These are phyloP conservation scores for Hypholoma sublateritium DNA, from an alignment of 768 basidiomycete species.

Conservation along the genomic window DNA sequence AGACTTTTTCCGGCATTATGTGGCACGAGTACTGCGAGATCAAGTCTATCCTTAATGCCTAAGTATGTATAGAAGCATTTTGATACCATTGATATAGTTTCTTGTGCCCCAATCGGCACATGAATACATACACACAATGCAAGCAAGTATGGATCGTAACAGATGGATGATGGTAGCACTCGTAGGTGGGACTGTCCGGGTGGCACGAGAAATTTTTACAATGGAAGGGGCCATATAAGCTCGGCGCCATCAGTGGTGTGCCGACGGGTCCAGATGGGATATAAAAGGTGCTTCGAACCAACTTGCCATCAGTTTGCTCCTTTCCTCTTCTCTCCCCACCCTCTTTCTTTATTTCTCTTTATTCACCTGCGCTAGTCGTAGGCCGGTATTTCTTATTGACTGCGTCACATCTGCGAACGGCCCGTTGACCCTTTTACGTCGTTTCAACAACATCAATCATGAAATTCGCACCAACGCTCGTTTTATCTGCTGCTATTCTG, in stretches of 20 bases:
- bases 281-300: background rate
- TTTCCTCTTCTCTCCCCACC: background rate
- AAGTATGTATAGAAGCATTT: too few species aligned
- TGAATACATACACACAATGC: too few species aligned
- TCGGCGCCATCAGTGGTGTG: background rate
- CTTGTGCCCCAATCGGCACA: too few species aligned
- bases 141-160: too few species aligned
- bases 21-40: too few species aligned
- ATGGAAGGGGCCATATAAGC: too few species aligned
- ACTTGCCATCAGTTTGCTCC: background rate
- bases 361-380: background rate
- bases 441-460: constrained; percentile 9
- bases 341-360: background rate
- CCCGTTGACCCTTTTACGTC: background rate
- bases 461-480: constrained; percentile 23
- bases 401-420: background rate
- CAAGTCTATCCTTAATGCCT: too few species aligned
- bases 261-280: background rate
- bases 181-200: too few species aligned
- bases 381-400: background rate
- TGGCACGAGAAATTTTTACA: too few species aligned
- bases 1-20: too few species aligned
- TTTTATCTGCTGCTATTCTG: constrained; percentile 28
- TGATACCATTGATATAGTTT: too few species aligned
- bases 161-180: too few species aligned